Percentiles rank a stretch among this genome's conserved stretches.
phyloP scores from a whole-genome alignment of 495 filamentous ascomycete genomes.

The Cercophora samala region DNA sequence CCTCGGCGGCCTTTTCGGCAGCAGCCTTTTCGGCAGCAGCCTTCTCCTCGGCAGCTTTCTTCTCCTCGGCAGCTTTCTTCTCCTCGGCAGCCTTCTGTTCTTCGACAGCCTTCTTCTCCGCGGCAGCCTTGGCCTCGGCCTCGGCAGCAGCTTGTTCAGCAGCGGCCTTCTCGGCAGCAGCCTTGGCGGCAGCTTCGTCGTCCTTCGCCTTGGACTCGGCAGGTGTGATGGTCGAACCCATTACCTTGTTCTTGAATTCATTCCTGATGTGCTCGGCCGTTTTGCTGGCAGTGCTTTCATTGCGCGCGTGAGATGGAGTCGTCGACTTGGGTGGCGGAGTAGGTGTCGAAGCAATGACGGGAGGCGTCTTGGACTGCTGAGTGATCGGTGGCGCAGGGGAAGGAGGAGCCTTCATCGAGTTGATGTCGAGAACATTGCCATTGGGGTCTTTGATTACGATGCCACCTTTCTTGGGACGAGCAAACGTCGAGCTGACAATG shows the following conservation, averaged over 20 bases:
- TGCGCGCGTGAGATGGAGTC: conserved; percentile 44
- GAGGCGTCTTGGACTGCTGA: conserved; percentile 52
- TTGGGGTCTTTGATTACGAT: conserved; percentile 76
- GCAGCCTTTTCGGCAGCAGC: conserved; percentile 37
- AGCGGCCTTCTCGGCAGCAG: conserved; percentile 29
- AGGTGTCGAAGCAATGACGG: conserved; percentile 50
- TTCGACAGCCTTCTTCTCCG: conserved; percentile 42
- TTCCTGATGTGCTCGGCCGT: conserved; percentile 48
- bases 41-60: conserved; percentile 39
- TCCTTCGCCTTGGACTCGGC: conserved; percentile 37
- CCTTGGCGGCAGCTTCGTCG: conserved; percentile 49
- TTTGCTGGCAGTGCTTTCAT: conserved; percentile 48
- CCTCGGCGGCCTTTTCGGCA: conserved; percentile 55
- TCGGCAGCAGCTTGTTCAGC: conserved; percentile 47
- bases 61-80: conserved; percentile 40
- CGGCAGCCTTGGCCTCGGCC: conserved; percentile 37
- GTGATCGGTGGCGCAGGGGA: conserved; percentile 49
- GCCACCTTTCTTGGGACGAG: conserved; percentile 60
- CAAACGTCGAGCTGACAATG: conserved; percentile 55
- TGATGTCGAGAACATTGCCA: conserved; percentile 56
- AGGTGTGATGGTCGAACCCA: conserved; percentile 28
- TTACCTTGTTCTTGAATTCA: conserved; percentile 52
- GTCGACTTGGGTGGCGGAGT: conserved; percentile 50
- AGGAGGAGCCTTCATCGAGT: conserved; percentile 36
- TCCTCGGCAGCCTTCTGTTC: conserved; percentile 42